phyloP scores from a whole-genome alignment of 495 filamentous ascomycete species.

The Rhypophila decipiens region DNA sequence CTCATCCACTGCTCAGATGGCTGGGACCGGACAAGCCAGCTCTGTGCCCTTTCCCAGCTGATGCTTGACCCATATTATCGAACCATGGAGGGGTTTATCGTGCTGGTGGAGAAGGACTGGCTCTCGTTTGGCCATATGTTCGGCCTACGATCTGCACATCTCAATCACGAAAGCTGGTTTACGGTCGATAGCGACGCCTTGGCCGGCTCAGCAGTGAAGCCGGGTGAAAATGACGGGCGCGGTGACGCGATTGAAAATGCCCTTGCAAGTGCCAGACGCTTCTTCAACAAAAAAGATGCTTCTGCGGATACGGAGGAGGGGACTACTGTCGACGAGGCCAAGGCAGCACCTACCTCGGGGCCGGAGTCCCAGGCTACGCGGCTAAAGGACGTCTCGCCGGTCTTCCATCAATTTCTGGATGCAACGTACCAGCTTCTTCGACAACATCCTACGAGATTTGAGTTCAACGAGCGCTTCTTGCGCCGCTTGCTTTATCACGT shows the following conservation, averaged over 20 bases:
- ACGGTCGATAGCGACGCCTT: conserved; percentile 66
- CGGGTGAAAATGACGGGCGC: conserved; percentile 50
- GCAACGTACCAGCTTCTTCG: conserved; percentile 84
- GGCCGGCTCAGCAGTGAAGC: conserved; percentile 45
- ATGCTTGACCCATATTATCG: conserved; percentile 95
- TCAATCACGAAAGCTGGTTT: conserved; percentile 95
- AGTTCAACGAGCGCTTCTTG: conserved; percentile 95
- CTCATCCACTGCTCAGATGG: conserved; percentile 97
- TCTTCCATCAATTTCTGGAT: conserved; percentile 98
- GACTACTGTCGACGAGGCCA: conserved; percentile 42
- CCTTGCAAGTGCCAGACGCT: conserved; percentile 77
- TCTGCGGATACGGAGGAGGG: conserved; percentile 50
- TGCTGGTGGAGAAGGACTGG: conserved; percentile 97
- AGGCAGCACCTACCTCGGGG: conserved; percentile 12
- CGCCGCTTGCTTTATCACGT: conserved; percentile 87
- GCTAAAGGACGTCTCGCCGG: conserved; percentile 81
- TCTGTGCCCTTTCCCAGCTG: conserved; percentile 88
- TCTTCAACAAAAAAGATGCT: conserved; percentile 72
- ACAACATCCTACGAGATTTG: conserved; percentile 86
- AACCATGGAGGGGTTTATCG: conserved; percentile 92
- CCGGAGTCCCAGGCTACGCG: conserved; percentile 44
- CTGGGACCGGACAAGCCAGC: conserved; percentile 95
- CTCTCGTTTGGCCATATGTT: conserved; percentile 98
- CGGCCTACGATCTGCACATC: conserved; percentile 74
- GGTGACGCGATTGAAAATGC: conserved; percentile 81